A percentile compares a stretch with the other conserved stretches of the same genome.
These are phyloP conservation scores for Helminthosporium solani DNA, from an alignment of 2,329 filamentous ascomycete species.

Conservation along the genomic window DNA sequence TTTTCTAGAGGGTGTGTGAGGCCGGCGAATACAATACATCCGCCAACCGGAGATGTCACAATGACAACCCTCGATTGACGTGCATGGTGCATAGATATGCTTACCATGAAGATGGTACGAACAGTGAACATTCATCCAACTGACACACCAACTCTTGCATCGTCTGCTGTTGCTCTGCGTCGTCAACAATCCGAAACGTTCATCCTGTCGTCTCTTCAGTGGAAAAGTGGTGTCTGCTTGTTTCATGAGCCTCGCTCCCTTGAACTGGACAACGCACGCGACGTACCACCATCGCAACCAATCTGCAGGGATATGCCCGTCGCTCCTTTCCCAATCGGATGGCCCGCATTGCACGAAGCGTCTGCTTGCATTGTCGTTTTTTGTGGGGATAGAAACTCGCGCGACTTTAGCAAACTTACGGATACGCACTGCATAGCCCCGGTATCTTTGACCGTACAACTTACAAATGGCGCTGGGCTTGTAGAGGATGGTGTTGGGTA, in stretches of 20 bases:
- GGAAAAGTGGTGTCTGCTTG: constrained; percentile 15
- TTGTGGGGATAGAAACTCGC: constrained; percentile 21
- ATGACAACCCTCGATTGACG: neutral
- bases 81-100: no score
- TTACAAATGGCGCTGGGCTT: no score
- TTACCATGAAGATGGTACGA: no score
- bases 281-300: constrained; percentile 26
- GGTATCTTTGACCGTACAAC: neutral
- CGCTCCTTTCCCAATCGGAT: constrained; percentile 20
- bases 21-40: no score
- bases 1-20: neutral
- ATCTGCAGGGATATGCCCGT: constrained; percentile 26
- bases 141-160: no score
- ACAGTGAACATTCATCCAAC: no score
- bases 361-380: constrained; percentile 37
- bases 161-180: constrained; percentile 1
- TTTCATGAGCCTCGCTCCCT: constrained; percentile 27
- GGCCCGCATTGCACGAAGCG: constrained; percentile 22
- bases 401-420: neutral
- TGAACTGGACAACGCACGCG: constrained; percentile 33
- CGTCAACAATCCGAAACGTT: constrained; percentile 11
- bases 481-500: no score
- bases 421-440: neutral
- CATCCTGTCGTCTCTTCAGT: constrained; percentile 13
- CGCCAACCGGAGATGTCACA: no score